Conservation (phyloP, 176 grass and related monocot species). For the Coix lacrymajobi region DNA sequence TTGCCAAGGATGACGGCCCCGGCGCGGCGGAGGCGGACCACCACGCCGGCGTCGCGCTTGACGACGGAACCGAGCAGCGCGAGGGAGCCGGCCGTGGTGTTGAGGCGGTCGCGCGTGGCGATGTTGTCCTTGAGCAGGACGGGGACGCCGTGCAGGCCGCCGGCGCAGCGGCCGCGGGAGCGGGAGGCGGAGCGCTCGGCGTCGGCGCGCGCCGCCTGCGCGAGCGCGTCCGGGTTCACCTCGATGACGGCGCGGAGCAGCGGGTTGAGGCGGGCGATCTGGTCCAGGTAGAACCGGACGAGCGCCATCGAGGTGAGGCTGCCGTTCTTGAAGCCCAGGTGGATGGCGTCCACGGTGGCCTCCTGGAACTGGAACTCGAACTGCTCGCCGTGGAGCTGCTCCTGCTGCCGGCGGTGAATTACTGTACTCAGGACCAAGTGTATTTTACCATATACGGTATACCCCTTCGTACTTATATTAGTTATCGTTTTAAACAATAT, state of each 20-base stretch:
- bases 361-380: constrained; percentile 45
- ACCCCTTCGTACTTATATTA: too few relatives aligned
- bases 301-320: constrained; percentile 46
- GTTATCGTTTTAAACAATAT: too few relatives aligned
- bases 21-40: too few relatives aligned
- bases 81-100: constrained; percentile 66
- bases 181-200: neutral
- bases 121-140: constrained; percentile 68
- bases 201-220: constrained; percentile 29
- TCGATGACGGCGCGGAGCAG: constrained; percentile 65
- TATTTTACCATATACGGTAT: too few relatives aligned
- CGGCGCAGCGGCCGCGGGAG: neutral
- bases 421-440: too few relatives aligned
- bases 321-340: constrained; percentile 40
- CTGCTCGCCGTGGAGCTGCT: neutral
- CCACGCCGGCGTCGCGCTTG: too few relatives aligned
- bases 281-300: constrained; percentile 42
- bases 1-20: too few relatives aligned
- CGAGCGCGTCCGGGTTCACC: constrained; percentile 49
- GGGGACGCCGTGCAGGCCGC: constrained; percentile 28
- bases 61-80: too few relatives aligned
- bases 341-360: constrained; percentile 57
- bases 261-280: constrained; percentile 37
- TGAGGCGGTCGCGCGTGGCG: constrained; percentile 37
- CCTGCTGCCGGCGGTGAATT: too few relatives aligned